A percentile compares a stretch with the other conserved stretches of the same genome.
Evolutionary conservation across 1,139 yeast genomes (phyloP).

Genomic region (Candida anutae): DNA sequence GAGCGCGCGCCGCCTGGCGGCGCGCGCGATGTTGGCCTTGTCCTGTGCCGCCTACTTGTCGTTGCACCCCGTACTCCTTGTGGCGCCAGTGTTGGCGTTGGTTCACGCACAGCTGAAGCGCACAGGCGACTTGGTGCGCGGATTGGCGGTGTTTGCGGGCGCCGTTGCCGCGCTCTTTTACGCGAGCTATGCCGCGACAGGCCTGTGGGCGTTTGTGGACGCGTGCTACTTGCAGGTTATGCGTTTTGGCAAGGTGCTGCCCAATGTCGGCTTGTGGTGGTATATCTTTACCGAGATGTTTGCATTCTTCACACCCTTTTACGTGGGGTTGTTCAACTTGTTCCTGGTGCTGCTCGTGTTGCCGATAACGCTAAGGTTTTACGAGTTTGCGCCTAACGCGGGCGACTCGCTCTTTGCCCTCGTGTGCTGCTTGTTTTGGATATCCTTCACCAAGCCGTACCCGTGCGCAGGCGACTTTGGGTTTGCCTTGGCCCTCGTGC

Average conservation of each 20-base stretch:
- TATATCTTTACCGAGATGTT: slow-evolving; percentile 94
- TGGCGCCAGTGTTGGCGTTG: slow-evolving; percentile 47
- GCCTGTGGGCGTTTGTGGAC: slow-evolving; percentile 40
- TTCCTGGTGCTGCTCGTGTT: slow-evolving; percentile 60
- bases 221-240: slow-evolving; percentile 59
- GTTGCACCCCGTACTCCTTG: slow-evolving; percentile 49
- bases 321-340: slow-evolving; percentile 74
- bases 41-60: slow-evolving; percentile 62
- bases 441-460: slow-evolving; percentile 71
- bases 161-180: slow-evolving; percentile 27
- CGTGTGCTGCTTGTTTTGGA: slow-evolving; percentile 56
- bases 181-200: slow-evolving; percentile 23
- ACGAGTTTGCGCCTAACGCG: slow-evolving; percentile 13
- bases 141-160: slow-evolving; percentile 19
- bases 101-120: slow-evolving; percentile 14
- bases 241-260: slow-evolving; percentile 60
- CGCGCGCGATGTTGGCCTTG: slow-evolving; percentile 44
- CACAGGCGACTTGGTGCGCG: slow-evolving; percentile 11
- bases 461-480: slow-evolving; percentile 86
- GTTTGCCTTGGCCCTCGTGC: slow-evolving; percentile 52
- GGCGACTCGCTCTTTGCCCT: slow-evolving; percentile 62
- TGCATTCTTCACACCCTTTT: slow-evolving; percentile 79
- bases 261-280: slow-evolving; percentile 97
- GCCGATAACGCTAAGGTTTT: slow-evolving; percentile 69
- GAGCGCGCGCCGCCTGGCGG: slow-evolving; percentile 28